Conservation (phyloP, 306 rosid genomes). For the Vicia faba region DNA sequence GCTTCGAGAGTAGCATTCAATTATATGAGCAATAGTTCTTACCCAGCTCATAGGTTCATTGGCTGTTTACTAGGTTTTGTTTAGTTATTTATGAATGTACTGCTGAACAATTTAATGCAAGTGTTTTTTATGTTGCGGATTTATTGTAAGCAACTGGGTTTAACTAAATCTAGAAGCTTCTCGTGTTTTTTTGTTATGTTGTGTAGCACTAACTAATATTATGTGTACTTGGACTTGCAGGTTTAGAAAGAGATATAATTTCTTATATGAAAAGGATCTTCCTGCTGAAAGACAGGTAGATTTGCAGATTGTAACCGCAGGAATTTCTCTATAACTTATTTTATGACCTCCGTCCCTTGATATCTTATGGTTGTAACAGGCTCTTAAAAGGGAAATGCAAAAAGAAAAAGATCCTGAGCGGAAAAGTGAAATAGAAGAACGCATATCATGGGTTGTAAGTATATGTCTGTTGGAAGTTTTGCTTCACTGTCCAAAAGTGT, state of each 20-base stretch:
- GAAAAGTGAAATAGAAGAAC: slow-evolving; percentile 54
- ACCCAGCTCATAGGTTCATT: slow-evolving; percentile 23
- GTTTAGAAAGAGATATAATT: slow-evolving; percentile 72
- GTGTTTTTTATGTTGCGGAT: slow-evolving; percentile 8
- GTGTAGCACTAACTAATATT: background rate
- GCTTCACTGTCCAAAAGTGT: slow-evolving; percentile 26
- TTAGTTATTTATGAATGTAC: background rate
- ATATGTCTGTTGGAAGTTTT: slow-evolving; percentile 18
- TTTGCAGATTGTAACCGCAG: background rate
- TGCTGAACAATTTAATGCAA: slow-evolving; percentile 13
- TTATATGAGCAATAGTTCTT: background rate
- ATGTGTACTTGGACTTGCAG: slow-evolving; percentile 49
- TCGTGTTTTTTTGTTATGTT: slow-evolving; percentile 4
- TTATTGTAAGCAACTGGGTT: slow-evolving; percentile 23
- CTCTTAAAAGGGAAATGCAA: slow-evolving; percentile 55
- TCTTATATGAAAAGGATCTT: slow-evolving; percentile 56
- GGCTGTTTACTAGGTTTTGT: slow-evolving; percentile 10
- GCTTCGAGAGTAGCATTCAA: background rate
- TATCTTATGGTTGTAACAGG: slow-evolving; percentile 43
- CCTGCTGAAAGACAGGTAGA: slow-evolving; percentile 55
- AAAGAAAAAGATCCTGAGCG: slow-evolving; percentile 53
- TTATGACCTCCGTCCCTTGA: slow-evolving; percentile 9
- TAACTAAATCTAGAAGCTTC: slow-evolving; percentile 8
- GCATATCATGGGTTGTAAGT: slow-evolving; percentile 68
- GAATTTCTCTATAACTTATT: slow-evolving; percentile 24